Evolutionary conservation across 225 moss, liverwort and hornwort species (phyloP).

Genomic region (Ulota crispa): DNA sequence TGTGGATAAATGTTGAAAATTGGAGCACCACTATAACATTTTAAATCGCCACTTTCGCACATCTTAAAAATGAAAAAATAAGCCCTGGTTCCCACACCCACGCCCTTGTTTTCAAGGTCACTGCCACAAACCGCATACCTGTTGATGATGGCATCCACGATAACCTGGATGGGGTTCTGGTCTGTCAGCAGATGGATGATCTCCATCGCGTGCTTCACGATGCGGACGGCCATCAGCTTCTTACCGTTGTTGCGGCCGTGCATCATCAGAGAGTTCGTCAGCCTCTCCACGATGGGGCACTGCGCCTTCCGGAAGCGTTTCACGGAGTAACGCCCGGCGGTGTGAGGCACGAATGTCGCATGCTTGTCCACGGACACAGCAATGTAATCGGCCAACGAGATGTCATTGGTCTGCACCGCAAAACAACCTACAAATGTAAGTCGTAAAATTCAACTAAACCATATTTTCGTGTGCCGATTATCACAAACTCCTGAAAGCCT

Average conservation of each 20-base stretch:
- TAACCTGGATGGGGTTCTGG: constrained; percentile 70
- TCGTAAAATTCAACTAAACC: background rate
- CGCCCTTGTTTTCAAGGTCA: too few species aligned
- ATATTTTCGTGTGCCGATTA: too few species aligned
- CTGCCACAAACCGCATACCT: constrained; percentile 22
- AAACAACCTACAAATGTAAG: background rate
- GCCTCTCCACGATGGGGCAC: constrained; percentile 71
- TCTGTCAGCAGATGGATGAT: constrained; percentile 83
- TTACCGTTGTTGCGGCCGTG: constrained; percentile 79
- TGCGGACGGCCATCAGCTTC: constrained; percentile 76
- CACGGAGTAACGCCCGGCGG: constrained; percentile 68
- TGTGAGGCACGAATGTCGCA: constrained; percentile 73
- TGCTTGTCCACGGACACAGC: constrained; percentile 73
- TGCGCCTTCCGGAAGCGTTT: constrained; percentile 76
- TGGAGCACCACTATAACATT: too few species aligned
- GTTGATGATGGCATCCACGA: constrained; percentile 81
- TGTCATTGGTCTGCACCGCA: constrained; percentile 51
- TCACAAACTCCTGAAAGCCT: background rate
- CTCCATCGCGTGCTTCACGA: constrained; percentile 84
- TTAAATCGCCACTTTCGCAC: too few species aligned
- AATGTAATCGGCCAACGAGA: constrained; percentile 72
- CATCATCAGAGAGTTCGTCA: constrained; percentile 80
- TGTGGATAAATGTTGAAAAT: too few species aligned
- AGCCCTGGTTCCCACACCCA: too few species aligned
- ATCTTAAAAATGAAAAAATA: too few species aligned